Conservation (phyloP, 2,329 filamentous ascomycete genomes). For the Scedosporium apiospermum region DNA sequence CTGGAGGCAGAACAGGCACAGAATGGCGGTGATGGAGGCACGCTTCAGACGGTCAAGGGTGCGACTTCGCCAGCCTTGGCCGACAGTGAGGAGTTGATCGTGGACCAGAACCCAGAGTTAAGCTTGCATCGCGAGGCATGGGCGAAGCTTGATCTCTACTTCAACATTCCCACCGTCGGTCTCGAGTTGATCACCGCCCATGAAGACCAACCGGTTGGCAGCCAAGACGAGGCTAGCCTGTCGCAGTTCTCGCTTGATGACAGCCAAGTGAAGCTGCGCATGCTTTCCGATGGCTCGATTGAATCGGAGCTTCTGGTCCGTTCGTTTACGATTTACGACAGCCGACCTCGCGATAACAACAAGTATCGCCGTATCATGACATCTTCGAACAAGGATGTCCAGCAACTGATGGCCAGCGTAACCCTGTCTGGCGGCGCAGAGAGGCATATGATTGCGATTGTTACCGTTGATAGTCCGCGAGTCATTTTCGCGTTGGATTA, state of each 20-base stretch:
- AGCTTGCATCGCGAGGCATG: conserved; percentile 61
- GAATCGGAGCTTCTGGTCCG: conserved; percentile 91
- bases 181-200: conserved; percentile 76
- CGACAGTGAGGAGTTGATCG: background rate
- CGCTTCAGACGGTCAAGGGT: conserved; percentile 33
- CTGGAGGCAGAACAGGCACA: conserved; percentile 65
- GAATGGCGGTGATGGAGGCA: conserved; percentile 57
- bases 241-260: conserved; percentile 93
- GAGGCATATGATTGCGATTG: conserved; percentile 74
- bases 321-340: conserved; percentile 91
- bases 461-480: conserved; percentile 88
- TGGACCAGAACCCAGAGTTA: conserved; percentile 56
- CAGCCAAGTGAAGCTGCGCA: conserved; percentile 81
- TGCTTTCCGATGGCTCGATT: conserved; percentile 83
- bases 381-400: conserved; percentile 84
- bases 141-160: conserved; percentile 89
- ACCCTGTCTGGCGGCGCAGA: conserved; percentile 79
- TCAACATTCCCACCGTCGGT: conserved; percentile 79
- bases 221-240: conserved; percentile 69
- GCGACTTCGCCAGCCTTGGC: conserved; percentile 19
- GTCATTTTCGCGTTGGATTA: conserved; percentile 96
- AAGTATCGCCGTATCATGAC: conserved; percentile 99
- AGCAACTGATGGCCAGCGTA: conserved; percentile 96
- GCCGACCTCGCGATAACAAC: conserved; percentile 78
- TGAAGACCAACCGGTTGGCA: conserved; percentile 67